phyloP scores from a whole-genome alignment of 805 yeast species.

The Lipomyces starkeyi region DNA sequence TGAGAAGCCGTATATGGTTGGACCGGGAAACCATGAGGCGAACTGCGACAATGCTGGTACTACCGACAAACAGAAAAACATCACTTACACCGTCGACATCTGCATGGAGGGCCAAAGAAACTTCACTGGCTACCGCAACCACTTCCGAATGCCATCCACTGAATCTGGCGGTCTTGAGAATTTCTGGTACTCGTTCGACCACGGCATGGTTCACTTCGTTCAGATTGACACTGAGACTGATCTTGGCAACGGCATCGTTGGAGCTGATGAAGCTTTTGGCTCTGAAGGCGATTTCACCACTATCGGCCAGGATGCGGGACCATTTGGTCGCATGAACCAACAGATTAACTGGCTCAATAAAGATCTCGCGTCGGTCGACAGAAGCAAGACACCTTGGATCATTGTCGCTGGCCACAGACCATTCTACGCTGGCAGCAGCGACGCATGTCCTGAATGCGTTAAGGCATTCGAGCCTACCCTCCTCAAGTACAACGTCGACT shows the following conservation, averaged over 20 bases:
- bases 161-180: conserved; percentile 39
- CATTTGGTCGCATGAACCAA: conserved; percentile 35
- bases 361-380: conserved; percentile 41
- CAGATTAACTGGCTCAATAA: conserved; percentile 41
- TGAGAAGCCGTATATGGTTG: conserved; percentile 27
- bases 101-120: conserved; percentile 36
- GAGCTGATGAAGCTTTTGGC: conserved; percentile 11
- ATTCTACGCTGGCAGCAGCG: conserved; percentile 38
- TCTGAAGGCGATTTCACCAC: background rate
- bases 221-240: conserved; percentile 43
- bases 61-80: conserved; percentile 1
- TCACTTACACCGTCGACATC: conserved; percentile 14
- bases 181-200: conserved; percentile 45
- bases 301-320: conserved; percentile 22
- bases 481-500: conserved; percentile 39
- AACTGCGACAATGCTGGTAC: conserved; percentile 20
- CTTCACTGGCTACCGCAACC: conserved; percentile 41
- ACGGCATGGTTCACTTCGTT: conserved; percentile 42
- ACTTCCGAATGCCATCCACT: conserved; percentile 42
- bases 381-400: conserved; percentile 43
- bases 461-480: conserved; percentile 40
- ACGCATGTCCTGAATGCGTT: background rate
- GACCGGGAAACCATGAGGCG: conserved; percentile 34
- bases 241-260: conserved; percentile 38
- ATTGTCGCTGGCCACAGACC: conserved; percentile 44